Evolutionary conservation across 1,284 basidiomycete species (phyloP), one percentile per base, ranked within the genome.

Genomic region (Cutaneotrichosporon cavernicola): DNA sequence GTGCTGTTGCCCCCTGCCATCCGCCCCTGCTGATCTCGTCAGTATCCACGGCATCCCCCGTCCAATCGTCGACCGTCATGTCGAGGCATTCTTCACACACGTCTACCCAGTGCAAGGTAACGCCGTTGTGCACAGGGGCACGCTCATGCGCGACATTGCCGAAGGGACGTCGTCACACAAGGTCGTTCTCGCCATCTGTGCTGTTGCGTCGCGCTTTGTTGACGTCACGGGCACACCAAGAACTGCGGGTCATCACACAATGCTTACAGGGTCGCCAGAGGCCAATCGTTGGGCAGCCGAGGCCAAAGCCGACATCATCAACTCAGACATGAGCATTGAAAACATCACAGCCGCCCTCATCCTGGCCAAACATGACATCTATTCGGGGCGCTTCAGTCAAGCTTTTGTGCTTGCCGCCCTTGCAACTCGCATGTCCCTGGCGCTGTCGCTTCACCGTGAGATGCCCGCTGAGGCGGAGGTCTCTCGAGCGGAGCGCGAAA

Each of bases 351-450:
- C 66, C 5, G 64, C 70, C 9, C 66, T 71, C 30, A 46, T 71
- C 8, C 56, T 71, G 2, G 70, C 70, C 26, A 71, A 69, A 46
- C 62, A 71, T 56, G 70, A 69, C 43, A 66, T 69, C 55, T 63
- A 69, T 50, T 51, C 57, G 13, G 70, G 68, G 5, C 60, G 63
- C 10, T 69, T 65, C 38, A 46, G 43, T 4, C 62, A 62, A 14
- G 70, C 64, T 1, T 69, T 63, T 36, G 61, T 69, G 2, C 34
- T 71, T 4, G 36, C 56, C 8, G 59, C 65, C 1, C 51, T 71
- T 3, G 70, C 70, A 0, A 65, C 57, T 11, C 62, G 70, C 31
- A 66, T 63, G 56, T 63, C 66, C 0, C 30, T 71, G 8, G 66
- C 68, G 0, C 32, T 71, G 14, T 52, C 60, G 11, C 59, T 71